phyloP scores from a whole-genome alignment of 352 stramenopile genomes.

The Pythium monospermum region DNA sequence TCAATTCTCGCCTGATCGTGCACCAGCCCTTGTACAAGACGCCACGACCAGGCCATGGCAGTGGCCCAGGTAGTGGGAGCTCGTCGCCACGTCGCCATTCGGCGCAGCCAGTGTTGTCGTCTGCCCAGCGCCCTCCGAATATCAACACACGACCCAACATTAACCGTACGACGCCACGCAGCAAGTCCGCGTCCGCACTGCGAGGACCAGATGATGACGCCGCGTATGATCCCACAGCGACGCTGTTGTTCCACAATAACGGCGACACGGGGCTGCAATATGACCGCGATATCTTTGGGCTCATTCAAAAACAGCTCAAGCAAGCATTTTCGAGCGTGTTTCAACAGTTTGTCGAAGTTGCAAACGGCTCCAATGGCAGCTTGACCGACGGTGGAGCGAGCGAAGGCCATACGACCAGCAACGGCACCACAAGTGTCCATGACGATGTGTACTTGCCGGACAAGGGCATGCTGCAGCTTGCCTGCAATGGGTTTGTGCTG shows the following conservation, averaged over 20 bases:
- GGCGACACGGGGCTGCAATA: constrained; percentile 38
- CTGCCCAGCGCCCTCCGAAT: too few species aligned
- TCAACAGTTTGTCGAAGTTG: constrained; percentile 59
- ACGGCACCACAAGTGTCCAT: constrained; percentile 13
- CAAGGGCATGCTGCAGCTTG: constrained; percentile 67
- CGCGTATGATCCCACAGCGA: not conserved
- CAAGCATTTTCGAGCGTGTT: constrained; percentile 68
- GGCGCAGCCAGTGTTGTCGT: not conserved
- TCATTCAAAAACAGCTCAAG: constrained; percentile 48
- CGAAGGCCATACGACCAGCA: constrained; percentile 4
- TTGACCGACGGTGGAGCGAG: constrained; percentile 11
- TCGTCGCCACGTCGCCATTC: not conserved
- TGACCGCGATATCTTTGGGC: constrained; percentile 64
- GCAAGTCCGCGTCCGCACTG: constrained; percentile 12
- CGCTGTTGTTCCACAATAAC: not conserved
- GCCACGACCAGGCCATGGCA: not conserved
- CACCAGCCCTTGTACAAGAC: constrained; percentile 2
- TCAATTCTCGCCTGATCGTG: constrained; percentile 57
- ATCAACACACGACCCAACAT: too few species aligned
- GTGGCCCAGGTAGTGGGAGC: not conserved
- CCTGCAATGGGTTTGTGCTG: constrained; percentile 71
- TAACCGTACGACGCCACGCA: not conserved
- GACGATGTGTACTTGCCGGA: constrained; percentile 56
- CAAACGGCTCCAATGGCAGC: constrained; percentile 37
- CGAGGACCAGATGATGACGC: not conserved